Percentiles rank a stretch among this genome's conserved stretches.
phyloP scores from a whole-genome alignment of 305 asterid genomes.

The Coffea humblotiana region DNA sequence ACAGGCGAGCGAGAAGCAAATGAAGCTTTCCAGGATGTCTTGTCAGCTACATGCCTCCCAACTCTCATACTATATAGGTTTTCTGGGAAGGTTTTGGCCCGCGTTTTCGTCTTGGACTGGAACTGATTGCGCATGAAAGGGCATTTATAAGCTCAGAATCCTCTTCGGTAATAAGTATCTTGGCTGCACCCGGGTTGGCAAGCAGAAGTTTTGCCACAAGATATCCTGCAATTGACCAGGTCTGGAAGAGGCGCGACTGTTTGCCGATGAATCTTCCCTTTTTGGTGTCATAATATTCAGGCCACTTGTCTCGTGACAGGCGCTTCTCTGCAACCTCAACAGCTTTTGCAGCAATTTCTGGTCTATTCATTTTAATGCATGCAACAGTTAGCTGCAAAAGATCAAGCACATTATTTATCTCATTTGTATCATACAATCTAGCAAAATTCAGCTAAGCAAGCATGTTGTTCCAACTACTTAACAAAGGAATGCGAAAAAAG shows the following conservation, averaged over 20 bases:
- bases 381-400: constrained; percentile 71
- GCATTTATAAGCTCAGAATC: constrained; percentile 64
- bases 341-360: constrained; percentile 68
- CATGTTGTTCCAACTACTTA: neutral
- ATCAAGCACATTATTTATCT: neutral
- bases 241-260: constrained; percentile 61
- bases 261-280: constrained; percentile 66
- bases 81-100: constrained; percentile 54
- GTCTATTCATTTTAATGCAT: constrained; percentile 68
- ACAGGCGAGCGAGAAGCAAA: constrained; percentile 5
- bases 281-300: constrained; percentile 73
- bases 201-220: constrained; percentile 61
- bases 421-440: neutral
- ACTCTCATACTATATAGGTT: constrained; percentile 46
- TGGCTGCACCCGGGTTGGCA: constrained; percentile 50
- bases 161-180: constrained; percentile 53
- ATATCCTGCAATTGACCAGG: constrained; percentile 81
- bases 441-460: neutral
- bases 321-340: constrained; percentile 61
- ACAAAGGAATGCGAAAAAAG: neutral
- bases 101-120: constrained; percentile 63
- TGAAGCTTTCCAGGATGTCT: neutral
- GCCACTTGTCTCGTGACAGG: constrained; percentile 67
- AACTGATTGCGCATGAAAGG: constrained; percentile 58
- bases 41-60: neutral